A percentile compares a stretch with the other conserved stretches of the same genome.
These are phyloP conservation scores for Microsporum canis DNA, from an alignment of 2,329 filamentous ascomycete species.

Conservation along the genomic window DNA sequence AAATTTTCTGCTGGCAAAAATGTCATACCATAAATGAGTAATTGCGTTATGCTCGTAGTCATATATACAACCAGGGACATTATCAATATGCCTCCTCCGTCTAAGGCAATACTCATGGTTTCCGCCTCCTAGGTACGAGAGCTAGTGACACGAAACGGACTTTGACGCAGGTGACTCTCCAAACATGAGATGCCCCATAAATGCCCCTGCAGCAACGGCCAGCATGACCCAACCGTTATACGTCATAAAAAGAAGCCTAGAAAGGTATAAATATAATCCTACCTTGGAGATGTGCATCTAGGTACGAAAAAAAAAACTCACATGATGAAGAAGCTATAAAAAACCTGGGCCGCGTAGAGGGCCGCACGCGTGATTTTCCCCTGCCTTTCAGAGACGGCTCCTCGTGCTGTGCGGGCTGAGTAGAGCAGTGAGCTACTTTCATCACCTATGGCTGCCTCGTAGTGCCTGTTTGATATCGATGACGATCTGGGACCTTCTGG, in stretches of 20 bases:
- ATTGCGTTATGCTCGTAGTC: background rate
- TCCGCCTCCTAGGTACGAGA: background rate
- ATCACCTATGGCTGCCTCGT: constrained; percentile 12
- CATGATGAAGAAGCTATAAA: constrained; percentile 99
- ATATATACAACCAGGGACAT: background rate
- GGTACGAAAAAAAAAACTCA: constrained; percentile 42
- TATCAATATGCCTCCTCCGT: background rate
- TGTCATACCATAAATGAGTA: background rate
- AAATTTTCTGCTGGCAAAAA: background rate
- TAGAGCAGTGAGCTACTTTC: constrained; percentile 58
- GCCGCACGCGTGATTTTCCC: constrained; percentile 68
- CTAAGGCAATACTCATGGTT: background rate
- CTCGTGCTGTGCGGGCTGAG: constrained; percentile 59
- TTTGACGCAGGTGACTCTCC: constrained; percentile 62
- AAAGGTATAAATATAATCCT: background rate
- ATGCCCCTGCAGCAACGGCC: constrained; percentile 76
- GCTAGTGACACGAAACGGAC: constrained; percentile 80
- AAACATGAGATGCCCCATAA: constrained; percentile 77
- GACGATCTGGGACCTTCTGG: background rate
- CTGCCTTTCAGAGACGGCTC: constrained; percentile 47
- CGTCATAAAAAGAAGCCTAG: constrained; percentile 99
- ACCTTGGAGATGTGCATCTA: background rate
- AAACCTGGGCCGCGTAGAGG: constrained; percentile 86
- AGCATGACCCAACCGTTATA: constrained; percentile 99
- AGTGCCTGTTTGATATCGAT: background rate